Evolutionary conservation across 352 stramenopile species (phyloP).

Genomic region (Phytophthora sansomeana): DNA sequence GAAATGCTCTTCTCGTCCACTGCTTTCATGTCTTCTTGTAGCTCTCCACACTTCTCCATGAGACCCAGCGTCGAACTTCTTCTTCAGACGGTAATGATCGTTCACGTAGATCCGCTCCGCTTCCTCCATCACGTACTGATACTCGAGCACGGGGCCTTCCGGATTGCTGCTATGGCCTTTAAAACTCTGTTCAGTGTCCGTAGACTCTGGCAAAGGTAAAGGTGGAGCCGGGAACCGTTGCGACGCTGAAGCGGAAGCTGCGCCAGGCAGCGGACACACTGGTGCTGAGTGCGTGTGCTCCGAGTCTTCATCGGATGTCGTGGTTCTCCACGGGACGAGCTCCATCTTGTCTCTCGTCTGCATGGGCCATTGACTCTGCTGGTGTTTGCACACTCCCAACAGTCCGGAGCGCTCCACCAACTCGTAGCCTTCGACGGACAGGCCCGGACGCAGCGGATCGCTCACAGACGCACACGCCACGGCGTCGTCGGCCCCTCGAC

Average conservation of each 20-base stretch:
- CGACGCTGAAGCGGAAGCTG: slow-evolving; percentile 9
- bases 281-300: slow-evolving; percentile 14
- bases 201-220: slow-evolving; percentile 22
- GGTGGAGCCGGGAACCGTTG: slow-evolving; percentile 26
- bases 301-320: not conserved
- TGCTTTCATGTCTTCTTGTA: slow-evolving; percentile 32
- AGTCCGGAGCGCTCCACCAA: slow-evolving; percentile 72
- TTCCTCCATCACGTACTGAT: slow-evolving; percentile 68
- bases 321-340: slow-evolving; percentile 26
- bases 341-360: slow-evolving; percentile 31
- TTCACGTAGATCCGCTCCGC: slow-evolving; percentile 76
- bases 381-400: slow-evolving; percentile 70
- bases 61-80: slow-evolving; percentile 85
- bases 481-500: slow-evolving; percentile 22
- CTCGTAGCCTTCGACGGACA: slow-evolving; percentile 72
- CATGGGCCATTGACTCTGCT: slow-evolving; percentile 37
- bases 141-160: slow-evolving; percentile 75
- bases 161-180: slow-evolving; percentile 1
- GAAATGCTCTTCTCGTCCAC: slow-evolving; percentile 56
- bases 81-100: slow-evolving; percentile 73
- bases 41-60: slow-evolving; percentile 88
- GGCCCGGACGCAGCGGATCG: slow-evolving; percentile 47
- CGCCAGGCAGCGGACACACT: slow-evolving; percentile 31
- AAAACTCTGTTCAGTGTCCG: not conserved
- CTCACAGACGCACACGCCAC: slow-evolving; percentile 41